These are phyloP conservation scores for Niebla homalea DNA, from an alignment of 495 filamentous ascomycete species.

Conservation along the genomic window DNA sequence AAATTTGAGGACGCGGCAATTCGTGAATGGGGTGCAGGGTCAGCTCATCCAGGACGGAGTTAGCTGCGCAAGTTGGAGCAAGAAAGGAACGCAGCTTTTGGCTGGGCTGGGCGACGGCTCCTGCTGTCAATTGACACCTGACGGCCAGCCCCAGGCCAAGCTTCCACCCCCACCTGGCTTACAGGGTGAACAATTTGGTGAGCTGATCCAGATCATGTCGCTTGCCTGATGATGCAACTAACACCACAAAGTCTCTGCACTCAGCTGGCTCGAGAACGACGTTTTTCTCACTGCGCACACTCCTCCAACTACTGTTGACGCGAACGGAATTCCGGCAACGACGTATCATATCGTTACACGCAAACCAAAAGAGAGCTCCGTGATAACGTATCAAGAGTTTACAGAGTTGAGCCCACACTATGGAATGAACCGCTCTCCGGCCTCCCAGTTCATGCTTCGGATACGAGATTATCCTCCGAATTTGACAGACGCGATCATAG, in stretches of 20 bases:
- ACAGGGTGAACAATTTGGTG: conserved; percentile 55
- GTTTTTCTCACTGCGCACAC: conserved; percentile 71
- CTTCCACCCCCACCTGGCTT: conserved; percentile 67
- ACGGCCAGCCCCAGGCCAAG: conserved; percentile 57
- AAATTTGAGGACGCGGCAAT: conserved; percentile 53
- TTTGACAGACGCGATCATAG: conserved; percentile 64
- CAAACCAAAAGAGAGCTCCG: conserved; percentile 28
- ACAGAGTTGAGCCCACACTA: conserved; percentile 49
- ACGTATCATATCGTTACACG: conserved; percentile 65
- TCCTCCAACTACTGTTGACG: conserved; percentile 39
- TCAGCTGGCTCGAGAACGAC: conserved; percentile 81
- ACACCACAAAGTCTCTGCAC: conserved; percentile 53
- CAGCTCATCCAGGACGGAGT: conserved; percentile 58
- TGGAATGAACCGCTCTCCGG: conserved; percentile 46
- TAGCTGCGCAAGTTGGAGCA: conserved; percentile 83
- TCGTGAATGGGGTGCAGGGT: conserved; percentile 49
- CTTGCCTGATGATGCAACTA: conserved; percentile 4
- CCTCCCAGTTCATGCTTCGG: conserved; percentile 63
- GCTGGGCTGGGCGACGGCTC: conserved; percentile 77
- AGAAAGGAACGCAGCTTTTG: conserved; percentile 80
- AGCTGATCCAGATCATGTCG: conserved; percentile 11
- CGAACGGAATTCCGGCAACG: conserved; percentile 41
- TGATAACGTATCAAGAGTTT: conserved; percentile 57
- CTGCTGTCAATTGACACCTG: conserved; percentile 68
- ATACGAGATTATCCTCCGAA: conserved; percentile 66